These are phyloP conservation scores for Elongisporangium undulatum DNA, from an alignment of 352 stramenopile genomes.

Conservation along the genomic window DNA sequence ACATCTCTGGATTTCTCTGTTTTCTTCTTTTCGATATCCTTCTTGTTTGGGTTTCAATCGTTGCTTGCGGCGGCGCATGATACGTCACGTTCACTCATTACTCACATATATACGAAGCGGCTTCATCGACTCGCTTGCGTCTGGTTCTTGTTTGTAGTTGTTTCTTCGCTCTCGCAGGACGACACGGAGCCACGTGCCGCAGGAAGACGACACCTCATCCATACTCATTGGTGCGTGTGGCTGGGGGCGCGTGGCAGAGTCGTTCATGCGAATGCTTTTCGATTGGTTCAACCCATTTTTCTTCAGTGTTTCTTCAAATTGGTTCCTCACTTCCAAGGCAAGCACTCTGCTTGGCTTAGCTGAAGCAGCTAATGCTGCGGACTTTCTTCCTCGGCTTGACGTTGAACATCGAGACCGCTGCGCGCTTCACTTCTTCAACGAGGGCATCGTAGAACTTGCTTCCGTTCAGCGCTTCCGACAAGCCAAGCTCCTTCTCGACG, in stretches of 20 bases:
- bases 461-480: conserved; percentile 31
- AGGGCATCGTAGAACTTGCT: conserved; percentile 45
- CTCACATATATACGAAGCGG: not conserved
- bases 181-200: not conserved
- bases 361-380: conserved; percentile 87
- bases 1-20: not conserved
- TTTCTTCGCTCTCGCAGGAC: not conserved
- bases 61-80: not conserved
- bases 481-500: conserved; percentile 22
- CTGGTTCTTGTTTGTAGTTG: not conserved
- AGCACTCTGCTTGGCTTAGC: conserved; percentile 16
- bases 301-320: not conserved
- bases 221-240: not conserved
- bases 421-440: conserved; percentile 38
- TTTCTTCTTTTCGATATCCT: not conserved
- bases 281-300: not conserved
- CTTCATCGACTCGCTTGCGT: not conserved
- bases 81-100: not conserved
- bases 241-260: conserved; percentile 1
- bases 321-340: too few species aligned
- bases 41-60: not conserved
- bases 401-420: conserved; percentile 42
- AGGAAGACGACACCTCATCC: not conserved
- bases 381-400: conserved; percentile 82
- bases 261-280: not conserved